Evolutionary conservation across 176 grass and related monocot genomes (phyloP), one percentile per base, ranked within the genome.

Genomic region (Puccinellia tenuiflora): DNA sequence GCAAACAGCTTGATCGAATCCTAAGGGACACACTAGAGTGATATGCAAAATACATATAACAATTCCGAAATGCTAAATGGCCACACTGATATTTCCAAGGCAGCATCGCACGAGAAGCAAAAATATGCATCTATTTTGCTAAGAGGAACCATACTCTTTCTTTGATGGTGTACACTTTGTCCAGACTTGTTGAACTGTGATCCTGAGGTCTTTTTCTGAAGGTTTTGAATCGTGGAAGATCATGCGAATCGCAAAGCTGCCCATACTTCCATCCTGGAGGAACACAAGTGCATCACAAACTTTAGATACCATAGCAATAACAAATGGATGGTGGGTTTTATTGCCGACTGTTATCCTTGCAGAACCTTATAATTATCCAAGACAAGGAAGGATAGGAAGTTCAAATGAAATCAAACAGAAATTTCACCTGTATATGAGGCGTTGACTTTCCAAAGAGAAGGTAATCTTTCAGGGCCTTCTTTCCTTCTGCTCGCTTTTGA

Each of bases 381-480:
- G 2, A 29, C 42, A 26, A 64, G 4, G 43, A 83, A 87, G 46
- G 14, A 35, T 6, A 64, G 39, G 46, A 24, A 25, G 16, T 76
- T 17, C 12, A 74, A 10, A 61, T 76, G 42, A 77, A 45, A 1
- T 22, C 9, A 10, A 82, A 25, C 14, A 86, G 57, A 66, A 82
- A 16, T 4, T 38, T 51, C 68, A 91, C 89, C 81, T 91, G 84
- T 79, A 91, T 29, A 75, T 85, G 50, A 21, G 73, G 86, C 15
- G 88, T 88, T 30, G 90, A 7, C 83, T 98, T 98, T 85, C 92
- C 92, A 68, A 61, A 81, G 8, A 91, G 85, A 90, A 98, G 90
- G 90, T 91, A 93, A 73, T 95, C 79, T 84, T 98, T 95, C 61
- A 98, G 85, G 35, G 90, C 92, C 76, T 95, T 98, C 64, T 95